These are phyloP conservation scores for Fraxinus angustifolia DNA, from an alignment of 305 asterid species.

Conservation along the genomic window DNA sequence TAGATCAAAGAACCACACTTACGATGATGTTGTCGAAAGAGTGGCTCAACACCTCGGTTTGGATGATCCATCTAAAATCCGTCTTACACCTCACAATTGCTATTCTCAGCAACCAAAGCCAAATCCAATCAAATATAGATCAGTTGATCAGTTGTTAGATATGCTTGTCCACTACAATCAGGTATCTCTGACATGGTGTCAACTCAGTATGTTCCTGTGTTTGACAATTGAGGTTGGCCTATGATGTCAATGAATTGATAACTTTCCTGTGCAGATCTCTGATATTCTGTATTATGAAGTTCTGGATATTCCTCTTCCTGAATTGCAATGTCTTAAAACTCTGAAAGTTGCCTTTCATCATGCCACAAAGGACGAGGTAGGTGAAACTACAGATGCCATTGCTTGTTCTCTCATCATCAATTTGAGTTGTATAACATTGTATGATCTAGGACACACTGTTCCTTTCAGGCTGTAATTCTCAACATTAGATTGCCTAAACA, in stretches of 20 bases:
- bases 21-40: conserved; percentile 42
- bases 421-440: background rate
- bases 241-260: conserved; percentile 11
- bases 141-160: conserved; percentile 37
- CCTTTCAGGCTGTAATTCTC: conserved; percentile 50
- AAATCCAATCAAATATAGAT: conserved; percentile 41
- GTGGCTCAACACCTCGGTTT: conserved; percentile 33
- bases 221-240: conserved; percentile 6
- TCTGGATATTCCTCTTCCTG: conserved; percentile 81
- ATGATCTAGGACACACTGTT: conserved; percentile 13
- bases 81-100: conserved; percentile 55
- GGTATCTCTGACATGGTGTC: conserved; percentile 20
- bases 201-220: background rate
- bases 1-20: conserved; percentile 40
- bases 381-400: conserved; percentile 7
- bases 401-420: conserved; percentile 6
- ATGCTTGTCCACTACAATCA: conserved; percentile 49
- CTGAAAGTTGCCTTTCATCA: conserved; percentile 68
- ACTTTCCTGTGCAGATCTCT: conserved; percentile 42
- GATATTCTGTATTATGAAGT: conserved; percentile 72
- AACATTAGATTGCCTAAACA: conserved; percentile 65
- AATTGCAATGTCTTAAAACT: conserved; percentile 69
- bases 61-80: conserved; percentile 43
- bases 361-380: conserved; percentile 71
- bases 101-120: conserved; percentile 75